Evolutionary conservation across 768 basidiomycete genomes (phyloP), one percentile per base, ranked within the genome.

Genomic region (Neoboletus magnificus): DNA sequence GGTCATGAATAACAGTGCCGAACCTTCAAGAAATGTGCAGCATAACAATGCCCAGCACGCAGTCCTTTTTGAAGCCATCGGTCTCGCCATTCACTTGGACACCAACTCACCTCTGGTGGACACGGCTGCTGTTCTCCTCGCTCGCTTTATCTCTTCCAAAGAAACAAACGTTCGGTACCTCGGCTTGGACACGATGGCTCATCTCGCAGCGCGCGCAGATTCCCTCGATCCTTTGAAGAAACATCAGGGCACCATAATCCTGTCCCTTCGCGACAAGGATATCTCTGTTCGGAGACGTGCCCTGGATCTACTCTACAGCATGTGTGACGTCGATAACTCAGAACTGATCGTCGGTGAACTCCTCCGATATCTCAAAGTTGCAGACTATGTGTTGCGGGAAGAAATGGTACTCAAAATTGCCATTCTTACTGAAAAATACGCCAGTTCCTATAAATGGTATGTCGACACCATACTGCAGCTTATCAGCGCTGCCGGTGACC

Each of bases 401-500:
- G 95, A 99, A 73, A 94, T 98, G 95, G 97, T 98, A 2, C 79
- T 98, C 52, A 98, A 98, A 73, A 96, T 99, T 53, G 97, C 97
- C 40, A 95, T 98, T 59, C 78, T 98, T 57, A 98, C 97, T n/a
- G 97, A 99, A 71, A 93, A 97, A 75, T 98, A 98, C 66, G 97
- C 97, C 23, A 89, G 84, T 53, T 97, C 92, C 52, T 97, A 96
- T 73, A 94, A 95, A 74, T 96, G 95, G 95, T 98, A 99, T 77
- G 92, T 99, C 54, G 96, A 99, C 72, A 99, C 94, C 61, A 92
- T 98, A 67, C 75, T 99, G 63, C 89, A 94, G 66, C 83, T 99
- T 54, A 96, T 99, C 69, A 92, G 90, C 67, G 87, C 93, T 39
- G 97, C 97, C 12, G 97, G 97, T 51, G 97, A 99, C 66, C 94